Conservation (phyloP, 164 flowering plant genomes). For the Malania oleifera region DNA sequence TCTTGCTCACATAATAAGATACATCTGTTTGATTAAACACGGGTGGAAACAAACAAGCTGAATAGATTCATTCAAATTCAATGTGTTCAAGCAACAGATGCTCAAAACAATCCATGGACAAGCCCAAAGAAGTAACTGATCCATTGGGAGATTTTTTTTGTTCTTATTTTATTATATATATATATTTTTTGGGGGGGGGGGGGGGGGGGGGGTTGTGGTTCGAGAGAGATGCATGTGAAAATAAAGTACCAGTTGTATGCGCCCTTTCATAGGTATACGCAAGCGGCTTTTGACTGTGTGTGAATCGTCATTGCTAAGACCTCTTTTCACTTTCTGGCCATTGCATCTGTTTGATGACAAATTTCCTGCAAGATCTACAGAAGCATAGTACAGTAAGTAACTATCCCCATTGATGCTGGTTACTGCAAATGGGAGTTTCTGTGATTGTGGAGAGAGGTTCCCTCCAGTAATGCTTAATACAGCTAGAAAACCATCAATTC, state of each 20-base stretch:
- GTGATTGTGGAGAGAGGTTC: conserved; percentile 74
- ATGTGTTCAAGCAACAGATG: too few species aligned
- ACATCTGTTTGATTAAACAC: too few species aligned
- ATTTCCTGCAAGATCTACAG: conserved; percentile 61
- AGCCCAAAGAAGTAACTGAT: too few species aligned
- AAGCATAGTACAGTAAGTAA: conserved; percentile 72
- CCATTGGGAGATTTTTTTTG: too few species aligned
- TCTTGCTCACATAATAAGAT: neutral
- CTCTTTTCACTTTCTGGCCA: conserved; percentile 43
- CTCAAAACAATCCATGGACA: too few species aligned
- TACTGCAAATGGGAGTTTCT: conserved; percentile 87
- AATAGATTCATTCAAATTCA: too few species aligned
- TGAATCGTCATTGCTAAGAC: conserved; percentile 46
- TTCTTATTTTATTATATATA: too few species aligned
- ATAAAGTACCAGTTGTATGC: conserved; percentile 78
- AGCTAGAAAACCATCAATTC: conserved; percentile 88
- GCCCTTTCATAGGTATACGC: conserved; percentile 90
- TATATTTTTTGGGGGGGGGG: too few species aligned
- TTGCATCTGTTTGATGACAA: conserved; percentile 34
- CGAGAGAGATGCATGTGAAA: conserved; percentile 1
- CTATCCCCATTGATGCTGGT: conserved; percentile 81
- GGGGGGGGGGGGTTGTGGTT: too few species aligned
- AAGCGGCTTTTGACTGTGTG: conserved; percentile 41
- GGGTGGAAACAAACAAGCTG: too few species aligned
- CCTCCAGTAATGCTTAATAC: conserved; percentile 82